A percentile compares a stretch with the other conserved stretches of the same genome.
Conservation (phyloP, 495 filamentous ascomycete species). For the Daldinia bambusicola region DNA sequence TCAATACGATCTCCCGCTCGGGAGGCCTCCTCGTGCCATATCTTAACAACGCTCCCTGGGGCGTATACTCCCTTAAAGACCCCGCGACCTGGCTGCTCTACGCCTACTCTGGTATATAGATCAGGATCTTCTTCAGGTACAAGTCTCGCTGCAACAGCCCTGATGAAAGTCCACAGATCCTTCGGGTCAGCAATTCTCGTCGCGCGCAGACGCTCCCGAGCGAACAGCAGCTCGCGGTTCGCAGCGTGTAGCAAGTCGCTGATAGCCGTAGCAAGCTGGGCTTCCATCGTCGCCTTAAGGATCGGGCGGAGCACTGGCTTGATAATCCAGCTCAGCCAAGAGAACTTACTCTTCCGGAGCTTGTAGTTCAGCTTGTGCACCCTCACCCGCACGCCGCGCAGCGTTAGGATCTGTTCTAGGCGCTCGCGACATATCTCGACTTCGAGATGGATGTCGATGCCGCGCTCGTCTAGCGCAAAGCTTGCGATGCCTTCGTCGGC, state of each 20-base stretch:
- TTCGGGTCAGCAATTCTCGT: conserved; percentile 83
- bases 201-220: conserved; percentile 84
- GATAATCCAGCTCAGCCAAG: conserved; percentile 80
- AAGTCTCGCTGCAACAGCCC: conserved; percentile 79
- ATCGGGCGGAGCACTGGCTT: conserved; percentile 86
- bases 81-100: conserved; percentile 69
- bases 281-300: conserved; percentile 80
- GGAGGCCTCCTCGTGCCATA: conserved; percentile 83
- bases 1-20: conserved; percentile 69
- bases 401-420: conserved; percentile 81
- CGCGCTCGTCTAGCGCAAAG: conserved; percentile 83
- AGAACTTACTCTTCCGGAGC: conserved; percentile 77
- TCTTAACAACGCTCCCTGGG: conserved; percentile 84
- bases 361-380: conserved; percentile 89
- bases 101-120: conserved; percentile 73
- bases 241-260: conserved; percentile 72
- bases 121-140: conserved; percentile 77
- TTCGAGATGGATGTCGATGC: conserved; percentile 85
- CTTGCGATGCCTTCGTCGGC: conserved; percentile 85
- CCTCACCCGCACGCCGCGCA: conserved; percentile 76
- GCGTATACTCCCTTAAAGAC: conserved; percentile 87
- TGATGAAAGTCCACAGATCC: conserved; percentile 81
- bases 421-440: conserved; percentile 79
- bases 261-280: conserved; percentile 77
- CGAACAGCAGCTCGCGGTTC: conserved; percentile 88